Evolutionary conservation across 495 filamentous ascomycete genomes (phyloP), one percentile per base, ranked within the genome.

Genomic region (Filosporella fistucella): DNA sequence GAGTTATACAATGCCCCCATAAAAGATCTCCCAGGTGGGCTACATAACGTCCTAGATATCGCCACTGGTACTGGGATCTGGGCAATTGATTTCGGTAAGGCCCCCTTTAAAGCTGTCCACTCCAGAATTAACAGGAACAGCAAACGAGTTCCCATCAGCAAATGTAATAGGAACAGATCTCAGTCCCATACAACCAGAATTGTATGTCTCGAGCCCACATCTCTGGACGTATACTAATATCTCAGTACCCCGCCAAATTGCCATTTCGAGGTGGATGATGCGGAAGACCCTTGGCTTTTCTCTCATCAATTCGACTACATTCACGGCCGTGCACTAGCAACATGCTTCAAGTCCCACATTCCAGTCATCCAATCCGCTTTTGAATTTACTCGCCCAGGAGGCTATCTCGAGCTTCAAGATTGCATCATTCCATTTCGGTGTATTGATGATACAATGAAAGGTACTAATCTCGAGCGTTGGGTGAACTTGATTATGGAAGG

Each of bases 51-150:
- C 32, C 68, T 83, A 7, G 80, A 83, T 46, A 62, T 80, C 30
- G 80, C 76, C n/a, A 80, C 77, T 7, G 78, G 76, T 0, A 74
- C 73, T 2, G 76, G 75, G 22, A 70, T 74, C 44, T 83, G 75
- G 78, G 79, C 73, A 36, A 73, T 78, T 18, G 76, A 76, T 42
- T 69, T 76, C 55, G 74, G 63, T 65, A 58, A 18, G 55, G 34
- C 18, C n/a, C 1, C 2, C 23, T 8, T 17, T 16, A 12, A 26
- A 17, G 13, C 18, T 41, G 14, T 12, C 24, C 13, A 3, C 7
- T 18, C 11, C 17, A 24, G 14, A 4, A 20, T 14, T 41, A 20
- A 49, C 30, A 25, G 32, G 35, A 46, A 10, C 17, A 45, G 51
- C 50, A 33, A 55, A 62, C 8, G 26, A 58, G 28, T 68, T 71